Evolutionary conservation across 2,329 filamentous ascomycete species (phyloP).

Genomic region (Aschersonia sp.): DNA sequence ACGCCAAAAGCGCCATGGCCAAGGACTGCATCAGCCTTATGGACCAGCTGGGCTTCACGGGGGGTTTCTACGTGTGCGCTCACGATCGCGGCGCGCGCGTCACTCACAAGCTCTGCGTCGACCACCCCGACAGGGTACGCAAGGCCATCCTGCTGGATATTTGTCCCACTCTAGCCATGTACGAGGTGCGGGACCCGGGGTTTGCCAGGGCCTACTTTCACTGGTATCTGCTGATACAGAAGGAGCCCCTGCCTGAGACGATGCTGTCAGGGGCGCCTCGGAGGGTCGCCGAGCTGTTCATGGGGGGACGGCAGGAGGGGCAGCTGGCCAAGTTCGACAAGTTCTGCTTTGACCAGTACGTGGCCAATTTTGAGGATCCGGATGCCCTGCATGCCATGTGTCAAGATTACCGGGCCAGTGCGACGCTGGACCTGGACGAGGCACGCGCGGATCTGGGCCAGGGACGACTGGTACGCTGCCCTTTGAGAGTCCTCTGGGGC

Average conservation of each 20-base stretch:
- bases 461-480: conserved; percentile 27
- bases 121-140: conserved; percentile 23
- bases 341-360: conserved; percentile 24
- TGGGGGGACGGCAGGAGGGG: conserved; percentile 22
- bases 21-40: conserved; percentile 30
- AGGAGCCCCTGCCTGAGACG: conserved; percentile 33
- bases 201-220: conserved; percentile 40
- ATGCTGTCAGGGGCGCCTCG: conserved; percentile 23
- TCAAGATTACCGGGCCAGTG: conserved; percentile 40
- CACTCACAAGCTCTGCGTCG: conserved; percentile 37
- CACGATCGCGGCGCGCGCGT: conserved; percentile 44
- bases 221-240: conserved; percentile 45
- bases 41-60: conserved; percentile 21
- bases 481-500: conserved; percentile 36
- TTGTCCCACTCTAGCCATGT: conserved; percentile 40
- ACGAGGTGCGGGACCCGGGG: conserved; percentile 22
- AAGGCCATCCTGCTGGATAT: conserved; percentile 35
- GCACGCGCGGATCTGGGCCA: conserved; percentile 27
- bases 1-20: conserved; percentile 35
- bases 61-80: conserved; percentile 31
- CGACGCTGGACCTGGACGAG: conserved; percentile 36
- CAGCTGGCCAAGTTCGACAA: conserved; percentile 19
- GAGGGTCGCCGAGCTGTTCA: conserved; percentile 25
- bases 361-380: conserved; percentile 22
- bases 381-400: conserved; percentile 32